A percentile compares a stretch with the other conserved stretches of the same genome.
Conservation (phyloP, 1,139 yeast species). For the Scheffersomyces parashehatae region DNA sequence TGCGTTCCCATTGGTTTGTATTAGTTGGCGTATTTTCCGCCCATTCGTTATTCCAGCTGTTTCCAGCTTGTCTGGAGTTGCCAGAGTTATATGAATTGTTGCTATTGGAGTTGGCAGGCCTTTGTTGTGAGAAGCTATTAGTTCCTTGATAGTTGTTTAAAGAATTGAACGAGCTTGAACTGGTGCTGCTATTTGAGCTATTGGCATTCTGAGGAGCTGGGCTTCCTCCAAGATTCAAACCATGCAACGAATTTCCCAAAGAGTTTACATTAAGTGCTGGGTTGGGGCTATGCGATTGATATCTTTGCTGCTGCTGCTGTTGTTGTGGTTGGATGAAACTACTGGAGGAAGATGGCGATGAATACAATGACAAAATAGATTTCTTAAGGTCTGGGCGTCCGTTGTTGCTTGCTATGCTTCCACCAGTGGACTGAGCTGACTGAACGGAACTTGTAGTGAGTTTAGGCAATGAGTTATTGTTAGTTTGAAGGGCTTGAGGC, state of each 20-base stretch:
- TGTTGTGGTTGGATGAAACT: constrained; percentile 29
- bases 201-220: constrained; percentile 2
- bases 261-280: constrained; percentile 15
- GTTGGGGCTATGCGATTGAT: constrained; percentile 8
- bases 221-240: constrained; percentile 30
- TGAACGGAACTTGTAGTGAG: constrained; percentile 11
- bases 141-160: neutral
- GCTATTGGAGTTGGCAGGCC: constrained; percentile 5
- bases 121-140: neutral
- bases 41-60: constrained; percentile 42
- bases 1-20: constrained; percentile 8
- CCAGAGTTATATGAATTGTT: constrained; percentile 1
- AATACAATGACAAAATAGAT: constrained; percentile 84
- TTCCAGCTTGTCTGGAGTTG: constrained; percentile 6
- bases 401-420: constrained; percentile 22
- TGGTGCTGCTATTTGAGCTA: constrained; percentile 2
- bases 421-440: constrained; percentile 40
- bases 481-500: constrained; percentile 4
- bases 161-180: constrained; percentile 8
- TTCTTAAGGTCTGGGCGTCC: constrained; percentile 73
- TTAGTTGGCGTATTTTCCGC: constrained; percentile 20
- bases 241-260: constrained; percentile 34
- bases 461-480: constrained; percentile 5
- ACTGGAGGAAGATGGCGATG: constrained; percentile 58
- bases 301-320: constrained; percentile 7